Evolutionary conservation across 345 rosid genomes (phyloP).

Genomic region (Salix exigua): DNA sequence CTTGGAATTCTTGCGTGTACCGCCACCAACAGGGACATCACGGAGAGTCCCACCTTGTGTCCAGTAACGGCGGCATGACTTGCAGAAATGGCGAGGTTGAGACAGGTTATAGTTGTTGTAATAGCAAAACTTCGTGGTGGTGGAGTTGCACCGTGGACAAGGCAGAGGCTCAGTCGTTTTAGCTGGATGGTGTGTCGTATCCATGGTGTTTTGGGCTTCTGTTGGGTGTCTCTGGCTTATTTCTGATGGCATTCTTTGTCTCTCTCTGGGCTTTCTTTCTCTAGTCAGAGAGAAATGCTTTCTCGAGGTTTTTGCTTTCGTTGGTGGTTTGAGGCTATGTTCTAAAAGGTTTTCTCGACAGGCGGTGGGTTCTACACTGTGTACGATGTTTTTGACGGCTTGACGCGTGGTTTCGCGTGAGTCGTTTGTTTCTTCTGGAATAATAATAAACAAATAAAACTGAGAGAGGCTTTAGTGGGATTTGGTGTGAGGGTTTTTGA

Average conservation of each 20-base stretch:
- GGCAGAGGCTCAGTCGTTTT: conserved; percentile 37
- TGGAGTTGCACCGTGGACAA: conserved; percentile 56
- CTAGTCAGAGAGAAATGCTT: background rate
- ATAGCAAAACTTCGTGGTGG: conserved; percentile 63
- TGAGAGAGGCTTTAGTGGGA: background rate
- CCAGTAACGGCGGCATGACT: conserved; percentile 71
- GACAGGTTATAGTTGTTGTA: conserved; percentile 64
- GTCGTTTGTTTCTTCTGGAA: background rate
- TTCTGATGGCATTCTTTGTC: conserved; percentile 35
- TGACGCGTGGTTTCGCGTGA: conserved; percentile 11
- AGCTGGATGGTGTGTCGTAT: conserved; percentile 23
- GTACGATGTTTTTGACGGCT: background rate
- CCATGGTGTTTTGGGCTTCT: conserved; percentile 12
- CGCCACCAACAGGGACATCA: conserved; percentile 61
- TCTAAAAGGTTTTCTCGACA: background rate
- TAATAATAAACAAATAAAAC: background rate
- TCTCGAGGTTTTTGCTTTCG: background rate
- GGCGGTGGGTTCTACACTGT: conserved; percentile 1
- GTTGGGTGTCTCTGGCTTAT: conserved; percentile 19
- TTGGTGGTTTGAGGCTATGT: background rate
- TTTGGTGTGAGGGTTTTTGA: background rate
- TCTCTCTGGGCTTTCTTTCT: background rate
- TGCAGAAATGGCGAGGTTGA: conserved; percentile 72
- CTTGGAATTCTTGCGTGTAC: conserved; percentile 52
- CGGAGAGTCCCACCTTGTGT: conserved; percentile 71